Base-by-base conservation (phyloP, 1,284 basidiomycete species). In the Marasmius fiardii region DNA sequence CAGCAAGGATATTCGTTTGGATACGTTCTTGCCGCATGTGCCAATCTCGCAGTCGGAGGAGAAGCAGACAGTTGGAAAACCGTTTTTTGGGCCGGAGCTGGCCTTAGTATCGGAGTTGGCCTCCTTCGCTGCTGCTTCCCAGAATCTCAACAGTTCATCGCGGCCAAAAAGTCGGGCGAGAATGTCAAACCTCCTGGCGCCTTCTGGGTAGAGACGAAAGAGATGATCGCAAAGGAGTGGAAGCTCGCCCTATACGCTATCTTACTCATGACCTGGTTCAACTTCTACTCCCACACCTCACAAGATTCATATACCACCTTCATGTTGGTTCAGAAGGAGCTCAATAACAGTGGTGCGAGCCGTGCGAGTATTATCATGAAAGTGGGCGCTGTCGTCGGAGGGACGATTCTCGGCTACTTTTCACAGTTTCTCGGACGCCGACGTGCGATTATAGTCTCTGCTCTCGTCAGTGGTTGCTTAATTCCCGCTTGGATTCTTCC, bases 1-100 rank as follows among this genome's bases (percentile, higher is more conserved):
- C 58, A 59, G 50, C 58, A 59, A 51, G 58, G 58, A 14, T 59
- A 59, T 37, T 54, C 58, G 8, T 37, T 59, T 3, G 58, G 58
- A 35, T 59, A 57, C n/a, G 52, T 59, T 28, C 28, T 59, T 33
- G 58, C 49, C 6, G 56, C 58, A 43, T 53, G 51, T 21, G 52
- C 52, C 24, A 57, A 57, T 23, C 56, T 59, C 12, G 51, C 20
- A 10, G 58, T 59, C 28, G 57, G 57, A 5, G 57, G 21, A 16
- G 50, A 24, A 11, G 21, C 43, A 4, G 55, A 59, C 43, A 52
- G 39, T 16, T 59, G 58, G 58, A 59, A 56, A 45, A 20, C 55
- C 7, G 50, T 51, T 11, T 59, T 59, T 44, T 59, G 54, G 54
- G 47, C 35, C 12, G 58, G 41, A 18, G 58, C 58, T 23, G 58